A percentile compares a stretch with the other conserved stretches of the same genome.
phyloP scores from a whole-genome alignment of 208 protist species.

The Strigomonas culicis region DNA sequence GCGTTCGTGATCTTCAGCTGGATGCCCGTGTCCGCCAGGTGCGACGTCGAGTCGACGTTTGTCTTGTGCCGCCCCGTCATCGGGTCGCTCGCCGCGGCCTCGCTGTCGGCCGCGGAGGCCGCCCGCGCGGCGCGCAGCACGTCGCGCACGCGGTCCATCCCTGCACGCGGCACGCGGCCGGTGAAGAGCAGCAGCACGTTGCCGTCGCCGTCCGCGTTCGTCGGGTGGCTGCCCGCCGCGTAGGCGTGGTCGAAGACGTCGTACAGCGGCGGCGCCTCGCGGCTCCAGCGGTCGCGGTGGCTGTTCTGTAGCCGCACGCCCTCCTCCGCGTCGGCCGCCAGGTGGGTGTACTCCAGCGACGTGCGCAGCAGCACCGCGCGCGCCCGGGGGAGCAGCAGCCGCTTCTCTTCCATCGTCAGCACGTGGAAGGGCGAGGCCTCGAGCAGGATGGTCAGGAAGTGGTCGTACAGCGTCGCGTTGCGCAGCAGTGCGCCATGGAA shows the following conservation, averaged over 20 bases:
- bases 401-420: conserved; percentile 51
- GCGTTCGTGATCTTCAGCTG: conserved; percentile 73
- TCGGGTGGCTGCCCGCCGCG: conserved; percentile 21
- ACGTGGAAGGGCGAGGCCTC: conserved; percentile 78
- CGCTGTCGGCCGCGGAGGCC: neutral
- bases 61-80: neutral
- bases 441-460: conserved; percentile 67
- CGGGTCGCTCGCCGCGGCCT: too few relatives aligned
- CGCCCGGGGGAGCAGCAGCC: conserved; percentile 56
- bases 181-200: conserved; percentile 83
- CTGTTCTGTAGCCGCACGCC: neutral
- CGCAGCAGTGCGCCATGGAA: conserved; percentile 66
- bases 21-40: conserved; percentile 32
- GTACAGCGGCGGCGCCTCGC: conserved; percentile 21
- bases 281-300: neutral
- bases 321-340: neutral
- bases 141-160: conserved; percentile 19
- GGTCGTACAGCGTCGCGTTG: conserved; percentile 49
- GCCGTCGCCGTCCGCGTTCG: conserved; percentile 69
- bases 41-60: neutral
- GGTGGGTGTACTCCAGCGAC: conserved; percentile 7
- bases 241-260: conserved; percentile 29
- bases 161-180: conserved; percentile 30
- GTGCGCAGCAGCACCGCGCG: conserved; percentile 40
- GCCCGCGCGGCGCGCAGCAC: conserved; percentile 3